Evolutionary conservation across 176 grass and related monocot genomes (phyloP), one percentile per base, ranked within the genome.

Genomic region (Bothriochloa decipiens): DNA sequence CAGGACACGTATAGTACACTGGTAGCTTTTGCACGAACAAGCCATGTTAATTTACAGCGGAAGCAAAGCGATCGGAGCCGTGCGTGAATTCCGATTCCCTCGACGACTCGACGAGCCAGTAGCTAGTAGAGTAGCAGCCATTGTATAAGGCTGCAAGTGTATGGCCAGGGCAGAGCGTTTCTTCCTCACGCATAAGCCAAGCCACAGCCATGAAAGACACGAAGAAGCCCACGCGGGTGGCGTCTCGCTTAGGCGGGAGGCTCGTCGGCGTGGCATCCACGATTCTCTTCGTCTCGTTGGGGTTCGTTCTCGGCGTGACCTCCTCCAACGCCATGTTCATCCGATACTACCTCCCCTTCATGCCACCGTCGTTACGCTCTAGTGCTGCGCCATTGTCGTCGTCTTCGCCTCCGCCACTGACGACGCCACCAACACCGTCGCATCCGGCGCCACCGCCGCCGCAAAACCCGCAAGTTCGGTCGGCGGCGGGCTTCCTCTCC

Each of bases 221-320:
- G 13, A 71, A 12, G 41, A 88, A 72, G 73, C 47, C 27, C 17
- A 65, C 68, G 66, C 55, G 76, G 13, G n/a, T 13, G 40, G 14
- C 67, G 39, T 20, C 60, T 61, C 49, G n/a, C 22, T 49, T 57
- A 23, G 66, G 69, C n/a, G 66, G 74, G 33, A 43, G 42, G 28
- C 26, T 74, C 23, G 26, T 39, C 69, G 80, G 61, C 11, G 74
- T 70, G 9, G 29, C 85, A 15, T 29, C 43, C 11, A 25, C 25
- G 39, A n/a, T 85, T 15, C 74, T 92, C 27, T 11, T 92, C 74
- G 46, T 92, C 70, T 70, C 83, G 46, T 7, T 64, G 9, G 87
- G 87, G n/a, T 89, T 92, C 11, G 23, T 83, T 25, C 32, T 89
- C 1, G 87, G 87, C 87, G 86, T 86, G 77, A 57, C 86, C 32